Percentiles rank a stretch among this genome's conserved stretches.
These are phyloP conservation scores for Aspergillus carlsbadensis DNA, from an alignment of 495 filamentous ascomycete genomes.

Conservation along the genomic window DNA sequence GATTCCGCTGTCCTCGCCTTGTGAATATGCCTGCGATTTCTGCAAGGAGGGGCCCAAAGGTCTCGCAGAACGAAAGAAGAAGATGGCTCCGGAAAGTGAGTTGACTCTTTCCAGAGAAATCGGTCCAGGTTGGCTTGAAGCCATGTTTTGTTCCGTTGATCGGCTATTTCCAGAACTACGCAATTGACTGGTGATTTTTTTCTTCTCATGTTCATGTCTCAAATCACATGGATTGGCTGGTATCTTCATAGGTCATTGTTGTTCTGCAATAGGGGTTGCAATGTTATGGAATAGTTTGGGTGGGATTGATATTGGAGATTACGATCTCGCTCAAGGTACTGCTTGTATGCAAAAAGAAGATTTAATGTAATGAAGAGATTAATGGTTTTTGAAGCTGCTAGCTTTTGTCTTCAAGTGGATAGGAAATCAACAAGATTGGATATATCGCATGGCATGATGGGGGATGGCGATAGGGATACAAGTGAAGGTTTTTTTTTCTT, in stretches of 20 bases:
- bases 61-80: constrained; percentile 61
- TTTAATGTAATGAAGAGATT: too few species aligned
- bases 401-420: too few species aligned
- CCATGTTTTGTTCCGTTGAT: constrained; percentile 16
- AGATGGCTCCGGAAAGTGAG: constrained; percentile 27
- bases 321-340: too few species aligned
- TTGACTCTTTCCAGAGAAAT: constrained; percentile 16
- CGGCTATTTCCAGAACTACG: constrained; percentile 4
- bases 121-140: constrained; percentile 13
- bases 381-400: too few species aligned
- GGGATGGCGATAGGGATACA: too few species aligned
- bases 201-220: too few species aligned
- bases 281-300: neutral
- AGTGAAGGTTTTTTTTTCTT: too few species aligned
- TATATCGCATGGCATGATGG: too few species aligned
- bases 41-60: constrained; percentile 69
- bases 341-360: too few species aligned
- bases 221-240: too few species aligned
- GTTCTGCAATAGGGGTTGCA: too few species aligned
- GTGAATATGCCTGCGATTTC: constrained; percentile 86
- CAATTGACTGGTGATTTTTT: neutral
- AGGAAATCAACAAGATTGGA: too few species aligned
- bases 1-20: constrained; percentile 39
- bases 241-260: neutral
- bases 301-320: neutral